phyloP scores from a whole-genome alignment of 2,329 filamentous ascomycete species.

The Cladosporium sp. region DNA sequence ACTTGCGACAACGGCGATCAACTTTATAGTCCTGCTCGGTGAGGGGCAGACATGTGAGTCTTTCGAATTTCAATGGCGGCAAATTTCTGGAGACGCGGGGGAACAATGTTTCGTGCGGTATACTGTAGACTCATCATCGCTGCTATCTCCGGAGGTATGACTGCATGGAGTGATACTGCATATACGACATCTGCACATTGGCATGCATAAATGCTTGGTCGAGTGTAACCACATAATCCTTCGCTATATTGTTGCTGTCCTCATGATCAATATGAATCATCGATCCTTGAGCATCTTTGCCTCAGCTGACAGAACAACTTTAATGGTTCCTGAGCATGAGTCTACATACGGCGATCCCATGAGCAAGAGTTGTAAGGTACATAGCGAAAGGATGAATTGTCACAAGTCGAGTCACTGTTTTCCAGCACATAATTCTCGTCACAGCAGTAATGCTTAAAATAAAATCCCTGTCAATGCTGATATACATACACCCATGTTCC shows the following conservation, averaged over 20 bases:
- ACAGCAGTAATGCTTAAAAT: background rate
- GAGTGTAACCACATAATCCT: background rate
- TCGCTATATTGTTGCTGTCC: background rate
- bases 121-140: conserved; percentile 2
- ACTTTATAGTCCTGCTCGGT: conserved; percentile 8
- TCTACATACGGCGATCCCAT: background rate
- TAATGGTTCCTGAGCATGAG: background rate
- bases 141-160: background rate
- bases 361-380: background rate
- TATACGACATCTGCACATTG: background rate
- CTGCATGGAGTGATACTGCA: background rate
- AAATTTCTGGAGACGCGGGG: conserved; percentile 9
- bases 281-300: background rate
- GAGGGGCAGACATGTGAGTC: conserved; percentile 19
- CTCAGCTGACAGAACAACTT: conserved; percentile 1
- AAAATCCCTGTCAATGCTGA: background rate
- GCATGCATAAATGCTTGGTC: background rate
- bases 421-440: background rate
- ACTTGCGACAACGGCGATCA: background rate
- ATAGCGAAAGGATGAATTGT: background rate
- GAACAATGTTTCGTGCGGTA: background rate
- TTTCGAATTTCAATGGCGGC: conserved; percentile 18
- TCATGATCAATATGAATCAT: background rate
- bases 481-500: conserved; percentile 9
- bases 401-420: conserved; percentile 4